Percentiles rank a stretch among this genome's conserved stretches.
phyloP scores from a whole-genome alignment of 2,329 filamentous ascomycete species.

The Aspergillus amoenus region DNA sequence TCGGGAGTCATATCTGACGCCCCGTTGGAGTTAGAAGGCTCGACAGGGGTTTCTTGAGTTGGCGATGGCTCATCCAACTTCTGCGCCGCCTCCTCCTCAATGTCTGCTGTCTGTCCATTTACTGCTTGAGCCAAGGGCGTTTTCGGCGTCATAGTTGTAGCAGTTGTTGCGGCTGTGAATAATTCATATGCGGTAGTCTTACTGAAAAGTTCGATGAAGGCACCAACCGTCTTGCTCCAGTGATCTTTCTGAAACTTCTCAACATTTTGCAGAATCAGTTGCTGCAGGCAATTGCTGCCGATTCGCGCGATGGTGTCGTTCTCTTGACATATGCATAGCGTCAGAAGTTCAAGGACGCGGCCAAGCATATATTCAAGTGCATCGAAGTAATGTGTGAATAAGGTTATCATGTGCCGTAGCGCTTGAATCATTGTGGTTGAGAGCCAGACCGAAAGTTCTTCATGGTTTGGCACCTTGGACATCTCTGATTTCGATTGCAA shows the following conservation, averaged over 20 bases:
- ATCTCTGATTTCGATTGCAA: constrained; percentile 94
- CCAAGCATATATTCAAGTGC: constrained; percentile 97
- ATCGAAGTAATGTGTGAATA: constrained; percentile 98
- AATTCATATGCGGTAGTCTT: constrained; percentile 92
- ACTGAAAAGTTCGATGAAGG: constrained; percentile 94
- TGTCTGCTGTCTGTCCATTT: constrained; percentile 29
- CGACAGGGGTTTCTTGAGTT: constrained; percentile 23
- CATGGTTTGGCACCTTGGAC: constrained; percentile 90
- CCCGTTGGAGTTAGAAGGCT: constrained; percentile 29
- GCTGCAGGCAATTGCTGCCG: constrained; percentile 95
- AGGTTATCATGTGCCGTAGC: constrained; percentile 93
- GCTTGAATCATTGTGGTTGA: constrained; percentile 99
- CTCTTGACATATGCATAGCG: constrained; percentile 96
- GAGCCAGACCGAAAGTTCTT: constrained; percentile 96
- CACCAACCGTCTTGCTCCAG: constrained; percentile 91
- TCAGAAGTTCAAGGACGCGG: constrained; percentile 90
- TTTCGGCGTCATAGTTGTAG: constrained; percentile 47
- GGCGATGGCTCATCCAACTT: constrained; percentile 23
- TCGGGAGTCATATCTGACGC: constrained; percentile 28
- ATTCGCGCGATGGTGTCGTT: constrained; percentile 98
- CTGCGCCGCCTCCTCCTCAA: constrained; percentile 26
- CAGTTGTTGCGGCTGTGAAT: constrained; percentile 74
- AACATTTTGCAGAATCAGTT: constrained; percentile 94
- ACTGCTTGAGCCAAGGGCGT: constrained; percentile 25
- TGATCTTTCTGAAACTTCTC: constrained; percentile 83